Conservation (phyloP, 2,329 filamentous ascomycete species). For the Moelleriella libera region DNA sequence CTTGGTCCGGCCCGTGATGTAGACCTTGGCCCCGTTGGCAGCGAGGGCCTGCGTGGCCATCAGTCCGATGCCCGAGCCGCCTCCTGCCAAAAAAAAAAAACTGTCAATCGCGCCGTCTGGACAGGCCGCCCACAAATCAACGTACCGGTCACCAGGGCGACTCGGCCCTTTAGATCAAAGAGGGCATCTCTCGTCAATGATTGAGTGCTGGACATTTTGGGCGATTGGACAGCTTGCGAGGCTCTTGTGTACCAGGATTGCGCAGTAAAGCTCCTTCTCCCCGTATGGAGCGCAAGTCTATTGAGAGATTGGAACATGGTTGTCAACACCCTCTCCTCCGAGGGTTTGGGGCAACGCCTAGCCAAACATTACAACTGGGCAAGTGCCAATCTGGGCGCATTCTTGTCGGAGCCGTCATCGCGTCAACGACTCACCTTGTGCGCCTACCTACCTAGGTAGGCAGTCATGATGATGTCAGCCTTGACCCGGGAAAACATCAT, state of each 20-base stretch:
- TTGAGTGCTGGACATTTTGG: slow-evolving; percentile 5
- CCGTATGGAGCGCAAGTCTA: not conserved
- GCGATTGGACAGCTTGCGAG: not conserved
- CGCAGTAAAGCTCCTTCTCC: not conserved
- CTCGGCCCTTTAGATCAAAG: slow-evolving; percentile 26
- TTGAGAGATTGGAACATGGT: not conserved
- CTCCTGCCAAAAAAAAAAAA: slow-evolving; percentile 15
- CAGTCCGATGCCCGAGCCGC: slow-evolving; percentile 50
- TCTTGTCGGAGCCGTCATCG: no score
- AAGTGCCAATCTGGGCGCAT: no score
- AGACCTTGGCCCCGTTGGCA: slow-evolving; percentile 53
- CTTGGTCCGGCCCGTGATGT: slow-evolving; percentile 51
- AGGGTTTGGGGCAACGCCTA: no score
- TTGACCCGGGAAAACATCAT: not conserved
- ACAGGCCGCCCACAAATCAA: not conserved
- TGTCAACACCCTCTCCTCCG: no score
- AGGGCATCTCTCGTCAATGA: slow-evolving; percentile 21
- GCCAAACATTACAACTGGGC: no score
- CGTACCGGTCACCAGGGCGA: slow-evolving; percentile 30
- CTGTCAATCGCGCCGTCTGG: not conserved
- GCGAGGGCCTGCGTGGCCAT: slow-evolving; percentile 58
- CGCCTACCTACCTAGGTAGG: not conserved
- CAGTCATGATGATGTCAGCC: slow-evolving; percentile 3
- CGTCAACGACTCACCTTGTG: no score
- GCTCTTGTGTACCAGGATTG: not conserved